phyloP scores from a whole-genome alignment of 2,329 filamentous ascomycete species.

The Colletotrichum sansevieriae region DNA sequence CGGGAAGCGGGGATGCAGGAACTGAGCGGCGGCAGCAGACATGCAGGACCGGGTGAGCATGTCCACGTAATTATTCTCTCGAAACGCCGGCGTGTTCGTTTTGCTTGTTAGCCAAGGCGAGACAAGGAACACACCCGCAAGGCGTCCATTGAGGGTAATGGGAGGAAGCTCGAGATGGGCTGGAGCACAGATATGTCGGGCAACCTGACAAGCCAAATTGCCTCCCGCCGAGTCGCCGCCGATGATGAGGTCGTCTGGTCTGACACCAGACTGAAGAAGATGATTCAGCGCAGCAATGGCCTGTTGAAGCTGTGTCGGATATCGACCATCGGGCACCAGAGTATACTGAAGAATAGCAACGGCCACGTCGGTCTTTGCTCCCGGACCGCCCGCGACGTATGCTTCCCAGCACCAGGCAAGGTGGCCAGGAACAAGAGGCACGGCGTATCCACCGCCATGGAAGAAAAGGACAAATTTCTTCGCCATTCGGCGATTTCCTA shows the following conservation, averaged over 20 bases:
- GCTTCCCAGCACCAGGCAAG: constrained; percentile 47
- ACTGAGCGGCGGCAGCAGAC: background rate
- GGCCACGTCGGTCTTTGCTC: constrained; percentile 32
- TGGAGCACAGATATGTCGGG: constrained; percentile 51
- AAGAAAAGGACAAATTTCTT: constrained; percentile 48
- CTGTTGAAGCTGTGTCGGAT: constrained; percentile 37
- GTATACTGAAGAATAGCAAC: constrained; percentile 41
- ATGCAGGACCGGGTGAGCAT: constrained; percentile 49
- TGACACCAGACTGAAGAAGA: constrained; percentile 48
- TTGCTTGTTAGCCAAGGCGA: constrained; percentile 50
- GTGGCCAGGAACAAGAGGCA: constrained; percentile 43
- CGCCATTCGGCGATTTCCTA: constrained; percentile 47
- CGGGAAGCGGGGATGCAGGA: constrained; percentile 32
- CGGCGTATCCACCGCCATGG: constrained; percentile 49
- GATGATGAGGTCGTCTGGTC: constrained; percentile 49
- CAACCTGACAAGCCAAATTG: constrained; percentile 50
- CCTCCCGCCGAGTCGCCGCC: constrained; percentile 55
- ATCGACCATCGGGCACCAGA: constrained; percentile 35
- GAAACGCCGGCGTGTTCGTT: constrained; percentile 44
- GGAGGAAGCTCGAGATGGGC: constrained; percentile 43
- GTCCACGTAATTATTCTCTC: constrained; percentile 48
- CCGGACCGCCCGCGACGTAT: constrained; percentile 42
- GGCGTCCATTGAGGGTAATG: constrained; percentile 45
- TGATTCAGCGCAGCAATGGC: constrained; percentile 47
- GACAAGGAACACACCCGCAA: constrained; percentile 50